phyloP scores from a whole-genome alignment of 805 yeast genomes.

The Candida schatavii region DNA sequence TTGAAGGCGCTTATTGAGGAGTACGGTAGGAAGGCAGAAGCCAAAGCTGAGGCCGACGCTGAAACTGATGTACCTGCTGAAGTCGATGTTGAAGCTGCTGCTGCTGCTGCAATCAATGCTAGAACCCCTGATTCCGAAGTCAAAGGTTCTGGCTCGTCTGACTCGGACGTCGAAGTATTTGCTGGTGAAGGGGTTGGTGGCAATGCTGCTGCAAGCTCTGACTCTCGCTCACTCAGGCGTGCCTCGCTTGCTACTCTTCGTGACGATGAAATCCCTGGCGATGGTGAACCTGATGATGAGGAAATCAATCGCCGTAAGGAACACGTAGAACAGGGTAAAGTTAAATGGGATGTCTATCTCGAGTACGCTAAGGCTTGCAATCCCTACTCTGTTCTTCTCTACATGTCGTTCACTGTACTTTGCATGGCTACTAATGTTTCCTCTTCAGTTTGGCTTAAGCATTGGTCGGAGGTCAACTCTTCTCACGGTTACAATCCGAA shows the following conservation, averaged over 20 bases:
- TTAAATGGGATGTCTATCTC: slow-evolving; percentile 78
- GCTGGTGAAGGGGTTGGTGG: slow-evolving; percentile 25
- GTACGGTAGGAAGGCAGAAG: slow-evolving; percentile 47
- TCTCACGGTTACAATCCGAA: slow-evolving; percentile 67
- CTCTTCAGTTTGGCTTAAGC: slow-evolving; percentile 90
- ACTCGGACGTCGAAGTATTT: slow-evolving; percentile 22
- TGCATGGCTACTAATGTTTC: slow-evolving; percentile 61
- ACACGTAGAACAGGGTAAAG: slow-evolving; percentile 89
- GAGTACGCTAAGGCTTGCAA: slow-evolving; percentile 90
- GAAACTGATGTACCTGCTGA: slow-evolving; percentile 11
- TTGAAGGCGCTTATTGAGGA: slow-evolving; percentile 57
- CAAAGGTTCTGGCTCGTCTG: slow-evolving; percentile 12
- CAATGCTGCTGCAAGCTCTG: slow-evolving; percentile 27
- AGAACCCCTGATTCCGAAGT: slow-evolving; percentile 15
- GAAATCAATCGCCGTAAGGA: slow-evolving; percentile 55
- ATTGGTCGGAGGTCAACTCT: slow-evolving; percentile 93
- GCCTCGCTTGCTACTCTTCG: slow-evolving; percentile 58
- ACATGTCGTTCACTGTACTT: slow-evolving; percentile 52
- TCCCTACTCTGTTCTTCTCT: slow-evolving; percentile 56
- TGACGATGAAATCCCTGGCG: slow-evolving; percentile 31
- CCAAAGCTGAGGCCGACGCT: slow-evolving; percentile 17
- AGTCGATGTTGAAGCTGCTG: slow-evolving; percentile 14
- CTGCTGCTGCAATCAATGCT: slow-evolving; percentile 20
- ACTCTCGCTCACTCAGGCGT: slow-evolving; percentile 47
- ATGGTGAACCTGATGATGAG: slow-evolving; percentile 35